Evolutionary conservation across 306 rosid species (phyloP), one percentile per base, ranked within the genome.

Genomic region (Spatholobus suberectus): DNA sequence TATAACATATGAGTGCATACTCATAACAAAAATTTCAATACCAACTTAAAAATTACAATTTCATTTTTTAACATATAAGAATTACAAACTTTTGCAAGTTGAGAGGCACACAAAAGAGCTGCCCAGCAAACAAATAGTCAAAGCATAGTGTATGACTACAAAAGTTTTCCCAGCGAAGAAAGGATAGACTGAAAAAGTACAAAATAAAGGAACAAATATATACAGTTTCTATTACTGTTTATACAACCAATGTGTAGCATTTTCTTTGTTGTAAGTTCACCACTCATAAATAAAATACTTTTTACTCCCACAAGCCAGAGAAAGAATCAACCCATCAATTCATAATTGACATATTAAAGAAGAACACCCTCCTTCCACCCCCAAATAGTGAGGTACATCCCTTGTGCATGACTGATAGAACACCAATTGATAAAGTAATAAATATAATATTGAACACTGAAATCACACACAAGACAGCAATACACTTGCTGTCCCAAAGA

Each of bases 241-340:
- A 52, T 40, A 58, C 52, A 46, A 73, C 54, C 44, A 66, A 34
- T 27, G 24, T 43, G 63, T 11, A 57, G 34, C 4, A 4, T 40
- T 81, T 58, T 26, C 73, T 71, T 24, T 70, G 51, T 18, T 41
- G 70, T 26, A 81, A 3, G 14, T 20, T 26, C 73, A 70, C 29
- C 44, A 59, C 8, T 46, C 34, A n/a, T n/a, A 29, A 29, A 37
- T 46, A 34, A 51, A 85, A 51, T 29, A 32, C 3, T 29, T 66
- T 34, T 40, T n/a, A 70, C 54, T 75, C 71, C 73, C 23, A 41
- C 66, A 65, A 65, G 41, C 44, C 27, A 79, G 17, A 62, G 72
- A 71, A 70, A 80, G 57, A 73, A 79, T 38, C 26, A 70, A 29
- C 76, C n/a, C n/a, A n/a, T n/a, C n/a, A n/a, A n/a, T n/a, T 24